A percentile compares a stretch with the other conserved stretches of the same genome.
These are phyloP conservation scores for Yamadazyma dendronema DNA, from an alignment of 1,139 yeast species.

Conservation along the genomic window DNA sequence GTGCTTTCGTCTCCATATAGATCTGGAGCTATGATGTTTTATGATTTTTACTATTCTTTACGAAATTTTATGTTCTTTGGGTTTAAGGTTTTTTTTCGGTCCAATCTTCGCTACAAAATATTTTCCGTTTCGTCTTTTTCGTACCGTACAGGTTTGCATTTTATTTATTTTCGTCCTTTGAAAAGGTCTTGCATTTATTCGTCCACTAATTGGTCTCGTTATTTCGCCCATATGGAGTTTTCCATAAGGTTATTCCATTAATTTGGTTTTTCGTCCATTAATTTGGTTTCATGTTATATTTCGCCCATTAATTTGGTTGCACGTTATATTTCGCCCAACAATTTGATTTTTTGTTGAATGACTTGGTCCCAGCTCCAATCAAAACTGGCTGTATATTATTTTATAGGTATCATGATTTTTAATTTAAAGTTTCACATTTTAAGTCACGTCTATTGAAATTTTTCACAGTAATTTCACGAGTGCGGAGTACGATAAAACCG, in stretches of 20 bases:
- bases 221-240: conserved; percentile 1
- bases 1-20: conserved; percentile 29
- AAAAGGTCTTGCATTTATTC: too few relatives aligned
- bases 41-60: conserved; percentile 4
- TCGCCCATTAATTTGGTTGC: conserved; percentile 2
- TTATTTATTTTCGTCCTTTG: too few relatives aligned
- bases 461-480: too few relatives aligned
- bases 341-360: conserved; percentile 2
- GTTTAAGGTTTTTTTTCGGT: conserved; percentile 1
- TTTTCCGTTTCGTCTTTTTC: conserved; percentile 2
- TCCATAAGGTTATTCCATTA: conserved; percentile 2
- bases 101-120: conserved; percentile 4
- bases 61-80: conserved; percentile 2
- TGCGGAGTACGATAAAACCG: not conserved
- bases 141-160: not conserved
- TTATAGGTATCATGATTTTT: conserved; percentile 3
- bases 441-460: too few relatives aligned
- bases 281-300: conserved; percentile 8
- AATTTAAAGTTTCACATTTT: too few relatives aligned
- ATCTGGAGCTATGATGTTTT: conserved; percentile 2
- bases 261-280: conserved; percentile 5
- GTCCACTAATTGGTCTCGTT: conserved; percentile 5
- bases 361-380: not conserved
- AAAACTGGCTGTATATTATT: conserved; percentile 4
- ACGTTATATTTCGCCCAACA: conserved; percentile 9